Evolutionary conservation across 1,284 basidiomycete species (phyloP), one percentile per base, ranked within the genome.

Genomic region (Irpex lacteus): DNA sequence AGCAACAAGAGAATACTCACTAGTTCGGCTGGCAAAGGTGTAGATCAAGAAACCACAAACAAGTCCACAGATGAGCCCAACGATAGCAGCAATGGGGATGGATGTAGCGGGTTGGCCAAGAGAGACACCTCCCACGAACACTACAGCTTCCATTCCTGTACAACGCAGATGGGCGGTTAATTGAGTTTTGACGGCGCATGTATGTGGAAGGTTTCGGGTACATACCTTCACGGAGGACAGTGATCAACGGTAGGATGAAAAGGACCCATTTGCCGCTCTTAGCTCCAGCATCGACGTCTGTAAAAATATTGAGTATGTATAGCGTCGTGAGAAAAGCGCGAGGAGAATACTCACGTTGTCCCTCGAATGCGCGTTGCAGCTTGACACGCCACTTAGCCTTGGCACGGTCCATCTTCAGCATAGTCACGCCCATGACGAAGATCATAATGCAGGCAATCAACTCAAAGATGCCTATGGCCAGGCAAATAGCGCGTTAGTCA

Each of bases 61-160:
- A 57, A 91, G 76, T 32, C 96, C 96, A 62, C 85, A 85, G 60
- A 94, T 75, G 64, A 98, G 78, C 54, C 95, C 96, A 44, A 90
- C 85, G 66, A 98, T 89, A 60, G 94, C 86, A 5, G 96, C 91
- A 59, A 98, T 89, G 1, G 96, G 96, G 71, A 98, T 96, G 4
- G 95, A 86, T 1, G 83, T 85, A 2, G 92, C 95, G 2, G 86
- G 80, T 72, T 93, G 85, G 47, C 89, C 89, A 54, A 98, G 87
- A 1, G 95, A 89, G 52, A 97, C 95, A 64, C 96, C 95, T 18
- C 95, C 93, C 60, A 98, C 94, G 73, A 98, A 98, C 67, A 98
- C 82, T 64, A 98, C 90, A 1, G 93, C 95, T 76, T 98, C 96
- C 69, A 98, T 82, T 61, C 87, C 85, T 87, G 68, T 57, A 37